These are phyloP conservation scores for Euptelea pleiosperma DNA, from an alignment of 164 flowering plant genomes.

Conservation along the genomic window DNA sequence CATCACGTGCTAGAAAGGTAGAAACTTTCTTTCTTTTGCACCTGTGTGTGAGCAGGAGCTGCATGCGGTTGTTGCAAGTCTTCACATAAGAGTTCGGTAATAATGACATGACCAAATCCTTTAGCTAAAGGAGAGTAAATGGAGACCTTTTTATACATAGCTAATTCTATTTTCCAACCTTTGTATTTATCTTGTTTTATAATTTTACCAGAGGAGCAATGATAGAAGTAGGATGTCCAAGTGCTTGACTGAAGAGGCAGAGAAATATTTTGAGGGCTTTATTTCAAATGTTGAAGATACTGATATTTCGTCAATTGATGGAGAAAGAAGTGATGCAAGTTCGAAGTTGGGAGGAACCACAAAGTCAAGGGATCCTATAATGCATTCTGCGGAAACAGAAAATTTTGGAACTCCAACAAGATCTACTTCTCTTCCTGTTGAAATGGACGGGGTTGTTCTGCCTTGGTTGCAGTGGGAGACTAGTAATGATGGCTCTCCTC, in stretches of 20 bases:
- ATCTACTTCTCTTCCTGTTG: constrained; percentile 42
- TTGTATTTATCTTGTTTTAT: neutral
- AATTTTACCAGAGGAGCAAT: constrained; percentile 56
- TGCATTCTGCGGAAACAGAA: constrained; percentile 24
- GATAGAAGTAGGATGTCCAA: constrained; percentile 68
- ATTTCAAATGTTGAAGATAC: constrained; percentile 92
- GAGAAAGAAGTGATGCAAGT: constrained; percentile 91
- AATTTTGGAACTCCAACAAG: constrained; percentile 26
- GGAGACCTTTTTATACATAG: neutral
- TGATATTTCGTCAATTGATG: constrained; percentile 91
- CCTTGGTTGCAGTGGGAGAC: constrained; percentile 99
- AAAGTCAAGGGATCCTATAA: constrained; percentile 26
- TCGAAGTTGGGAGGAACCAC: constrained; percentile 56
- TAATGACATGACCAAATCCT: neutral
- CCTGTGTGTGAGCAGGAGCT: neutral
- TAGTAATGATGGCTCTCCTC: constrained; percentile 48
- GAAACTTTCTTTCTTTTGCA: constrained; percentile 1
- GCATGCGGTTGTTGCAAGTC: too few species aligned
- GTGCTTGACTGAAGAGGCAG: constrained; percentile 82
- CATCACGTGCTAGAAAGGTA: constrained; percentile 62
- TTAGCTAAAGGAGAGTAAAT: too few species aligned
- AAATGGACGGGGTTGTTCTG: constrained; percentile 77
- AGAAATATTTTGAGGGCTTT: constrained; percentile 83
- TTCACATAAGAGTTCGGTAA: neutral
- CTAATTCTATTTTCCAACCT: neutral